These are phyloP conservation scores for Knoxdaviesia proteae DNA, from an alignment of 2,329 filamentous ascomycete species.

Conservation along the genomic window DNA sequence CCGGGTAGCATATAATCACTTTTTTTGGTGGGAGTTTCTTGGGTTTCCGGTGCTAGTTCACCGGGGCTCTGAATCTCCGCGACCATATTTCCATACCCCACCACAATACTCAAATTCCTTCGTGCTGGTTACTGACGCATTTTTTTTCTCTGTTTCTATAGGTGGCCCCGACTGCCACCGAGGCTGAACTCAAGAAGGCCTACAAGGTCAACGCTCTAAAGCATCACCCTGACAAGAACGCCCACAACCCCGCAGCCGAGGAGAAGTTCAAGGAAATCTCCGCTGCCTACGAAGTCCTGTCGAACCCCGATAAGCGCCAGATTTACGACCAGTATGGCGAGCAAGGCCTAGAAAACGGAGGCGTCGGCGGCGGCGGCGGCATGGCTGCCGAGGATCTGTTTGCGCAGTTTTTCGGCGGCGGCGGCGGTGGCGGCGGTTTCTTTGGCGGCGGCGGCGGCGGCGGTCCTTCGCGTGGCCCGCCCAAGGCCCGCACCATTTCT, in stretches of 20 bases:
- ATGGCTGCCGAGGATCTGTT: conserved; percentile 96
- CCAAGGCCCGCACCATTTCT: conserved; percentile 84
- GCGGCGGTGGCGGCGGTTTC: conserved; percentile 46
- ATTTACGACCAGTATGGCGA: conserved; percentile 97
- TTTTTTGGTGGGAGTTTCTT: not conserved
- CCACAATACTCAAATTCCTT: not conserved
- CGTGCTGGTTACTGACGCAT: not conserved
- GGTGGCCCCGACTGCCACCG: conserved; percentile 61
- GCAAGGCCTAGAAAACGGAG: conserved; percentile 59
- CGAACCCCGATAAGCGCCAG: conserved; percentile 74
- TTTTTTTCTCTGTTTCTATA: conserved; percentile 13
- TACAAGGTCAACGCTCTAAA: conserved; percentile 72
- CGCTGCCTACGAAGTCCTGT: conserved; percentile 86
- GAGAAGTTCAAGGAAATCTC: conserved; percentile 98
- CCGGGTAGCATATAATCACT: no score
- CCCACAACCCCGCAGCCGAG: conserved; percentile 75
- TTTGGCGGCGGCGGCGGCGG: conserved; percentile 53
- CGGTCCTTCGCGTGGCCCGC: conserved; percentile 60
- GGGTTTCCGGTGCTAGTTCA: not conserved
- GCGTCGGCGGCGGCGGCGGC: conserved; percentile 56
- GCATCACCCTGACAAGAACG: conserved; percentile 90
- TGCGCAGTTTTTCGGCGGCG: conserved; percentile 83
- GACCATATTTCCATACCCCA: no score
- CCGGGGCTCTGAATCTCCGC: no score
- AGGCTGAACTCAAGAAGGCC: conserved; percentile 75